phyloP scores from a whole-genome alignment of 257 asterid species.

The Penstemon eatonii region DNA sequence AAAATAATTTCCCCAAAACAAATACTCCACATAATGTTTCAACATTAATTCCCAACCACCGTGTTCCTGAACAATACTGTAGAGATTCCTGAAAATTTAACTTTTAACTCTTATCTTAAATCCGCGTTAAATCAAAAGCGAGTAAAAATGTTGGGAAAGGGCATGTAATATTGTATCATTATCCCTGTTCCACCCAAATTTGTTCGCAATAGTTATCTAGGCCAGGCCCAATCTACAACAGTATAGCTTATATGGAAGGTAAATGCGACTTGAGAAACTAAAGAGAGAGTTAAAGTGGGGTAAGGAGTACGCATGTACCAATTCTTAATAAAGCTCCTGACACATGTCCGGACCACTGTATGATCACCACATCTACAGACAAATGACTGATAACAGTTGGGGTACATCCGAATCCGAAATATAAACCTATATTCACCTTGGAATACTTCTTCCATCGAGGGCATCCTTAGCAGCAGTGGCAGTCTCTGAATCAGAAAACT shows the following conservation, averaged over 20 bases:
- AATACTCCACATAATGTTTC: too few species aligned
- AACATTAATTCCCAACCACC: too few species aligned
- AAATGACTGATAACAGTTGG: slow-evolving; percentile 50
- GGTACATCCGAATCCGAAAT: slow-evolving; percentile 58
- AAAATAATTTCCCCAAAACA: too few species aligned
- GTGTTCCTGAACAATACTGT: too few species aligned
- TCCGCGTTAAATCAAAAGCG: too few species aligned
- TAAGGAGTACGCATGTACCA: slow-evolving; percentile 68
- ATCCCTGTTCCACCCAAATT: slow-evolving; percentile 20
- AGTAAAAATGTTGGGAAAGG: too few species aligned
- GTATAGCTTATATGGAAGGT: slow-evolving; percentile 9
- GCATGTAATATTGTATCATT: too few species aligned
- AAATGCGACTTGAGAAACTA: slow-evolving; percentile 33
- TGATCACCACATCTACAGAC: slow-evolving; percentile 45
- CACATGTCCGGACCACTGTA: slow-evolving; percentile 60
- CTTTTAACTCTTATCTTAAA: too few species aligned
- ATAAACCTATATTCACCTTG: slow-evolving; percentile 82
- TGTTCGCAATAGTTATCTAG: slow-evolving; percentile 17
- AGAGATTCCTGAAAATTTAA: too few species aligned
- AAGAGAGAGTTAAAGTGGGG: slow-evolving; percentile 42
- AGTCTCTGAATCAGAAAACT: slow-evolving; percentile 81
- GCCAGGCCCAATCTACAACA: too few species aligned
- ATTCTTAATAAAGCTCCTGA: slow-evolving; percentile 58
- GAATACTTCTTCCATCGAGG: slow-evolving; percentile 95
- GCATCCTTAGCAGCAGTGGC: slow-evolving; percentile 90